Evolutionary conservation across 78 protist species (phyloP).

Genomic region (Dictyostelium capitatum): DNA sequence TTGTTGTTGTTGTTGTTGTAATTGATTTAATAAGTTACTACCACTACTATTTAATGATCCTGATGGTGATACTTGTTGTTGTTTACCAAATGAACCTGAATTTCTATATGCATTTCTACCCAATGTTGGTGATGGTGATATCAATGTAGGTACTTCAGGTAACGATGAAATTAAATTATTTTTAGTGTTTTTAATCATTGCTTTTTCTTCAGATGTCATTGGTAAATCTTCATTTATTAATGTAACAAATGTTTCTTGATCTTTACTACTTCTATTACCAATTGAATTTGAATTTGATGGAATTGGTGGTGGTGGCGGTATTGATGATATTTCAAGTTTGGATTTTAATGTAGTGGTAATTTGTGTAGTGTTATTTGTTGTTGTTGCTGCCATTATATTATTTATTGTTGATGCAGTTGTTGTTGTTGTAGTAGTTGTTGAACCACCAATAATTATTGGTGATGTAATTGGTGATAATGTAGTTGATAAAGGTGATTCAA

Average conservation of each 20-base stretch:
- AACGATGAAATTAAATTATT: neutral
- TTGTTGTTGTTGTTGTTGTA: neutral
- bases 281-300: neutral
- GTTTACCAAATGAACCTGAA: neutral
- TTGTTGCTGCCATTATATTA: neutral
- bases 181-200: neutral
- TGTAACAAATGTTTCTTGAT: neutral
- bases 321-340: conserved; percentile 1
- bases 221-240: neutral
- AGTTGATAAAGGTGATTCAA: neutral
- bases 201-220: neutral
- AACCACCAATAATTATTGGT: neutral
- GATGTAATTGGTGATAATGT: neutral
- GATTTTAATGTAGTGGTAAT: neutral
- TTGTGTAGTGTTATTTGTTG: neutral
- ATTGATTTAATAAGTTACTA: neutral
- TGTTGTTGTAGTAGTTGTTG: neutral
- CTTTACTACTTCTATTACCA: neutral
- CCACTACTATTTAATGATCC: neutral
- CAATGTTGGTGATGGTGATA: conserved; percentile 46
- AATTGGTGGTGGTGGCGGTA: conserved; percentile 15
- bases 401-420: neutral
- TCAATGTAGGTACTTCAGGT: conserved; percentile 16
- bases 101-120: neutral
- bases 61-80: neutral